phyloP scores from a whole-genome alignment of 2,329 filamentous ascomycete species.

The Trichoderma polysporum region DNA sequence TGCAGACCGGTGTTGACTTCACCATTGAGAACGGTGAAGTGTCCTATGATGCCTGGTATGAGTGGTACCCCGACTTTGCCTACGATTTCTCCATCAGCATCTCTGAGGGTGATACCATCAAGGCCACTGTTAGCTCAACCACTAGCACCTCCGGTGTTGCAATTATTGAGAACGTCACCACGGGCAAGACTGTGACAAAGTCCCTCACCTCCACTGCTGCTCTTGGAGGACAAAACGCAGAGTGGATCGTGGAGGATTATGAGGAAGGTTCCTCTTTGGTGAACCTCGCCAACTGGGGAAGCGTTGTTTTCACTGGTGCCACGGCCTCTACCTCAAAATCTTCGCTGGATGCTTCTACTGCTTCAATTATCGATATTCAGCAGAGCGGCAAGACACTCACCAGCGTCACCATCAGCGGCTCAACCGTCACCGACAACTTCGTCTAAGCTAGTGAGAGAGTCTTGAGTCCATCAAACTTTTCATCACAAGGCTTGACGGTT shows the following conservation, averaged over 20 bases:
- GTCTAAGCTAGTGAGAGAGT: background rate
- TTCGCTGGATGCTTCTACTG: background rate
- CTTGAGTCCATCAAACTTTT: background rate
- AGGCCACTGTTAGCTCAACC: background rate
- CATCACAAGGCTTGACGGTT: background rate
- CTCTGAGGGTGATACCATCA: background rate
- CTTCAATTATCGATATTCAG: background rate
- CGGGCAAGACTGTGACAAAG: slow-evolving; percentile 6
- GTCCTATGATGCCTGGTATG: slow-evolving; percentile 13
- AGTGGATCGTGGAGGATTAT: slow-evolving; percentile 15
- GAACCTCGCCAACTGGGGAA: slow-evolving; percentile 10
- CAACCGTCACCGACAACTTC: slow-evolving; percentile 1
- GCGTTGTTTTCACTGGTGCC: slow-evolving; percentile 9
- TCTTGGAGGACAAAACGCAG: slow-evolving; percentile 5
- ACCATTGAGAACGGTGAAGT: background rate
- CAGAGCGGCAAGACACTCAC: background rate
- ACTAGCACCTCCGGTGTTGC: background rate
- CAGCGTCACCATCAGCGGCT: background rate
- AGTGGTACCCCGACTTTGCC: slow-evolving; percentile 10
- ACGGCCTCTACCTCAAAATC: background rate
- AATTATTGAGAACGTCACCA: slow-evolving; percentile 10
- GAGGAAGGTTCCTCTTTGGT: background rate
- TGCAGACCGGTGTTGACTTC: slow-evolving; percentile 39
- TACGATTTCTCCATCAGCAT: background rate
- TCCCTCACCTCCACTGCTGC: background rate